These are phyloP conservation scores for Penicillium brevicompactum DNA, from an alignment of 2,329 filamentous ascomycete genomes.

Conservation along the genomic window DNA sequence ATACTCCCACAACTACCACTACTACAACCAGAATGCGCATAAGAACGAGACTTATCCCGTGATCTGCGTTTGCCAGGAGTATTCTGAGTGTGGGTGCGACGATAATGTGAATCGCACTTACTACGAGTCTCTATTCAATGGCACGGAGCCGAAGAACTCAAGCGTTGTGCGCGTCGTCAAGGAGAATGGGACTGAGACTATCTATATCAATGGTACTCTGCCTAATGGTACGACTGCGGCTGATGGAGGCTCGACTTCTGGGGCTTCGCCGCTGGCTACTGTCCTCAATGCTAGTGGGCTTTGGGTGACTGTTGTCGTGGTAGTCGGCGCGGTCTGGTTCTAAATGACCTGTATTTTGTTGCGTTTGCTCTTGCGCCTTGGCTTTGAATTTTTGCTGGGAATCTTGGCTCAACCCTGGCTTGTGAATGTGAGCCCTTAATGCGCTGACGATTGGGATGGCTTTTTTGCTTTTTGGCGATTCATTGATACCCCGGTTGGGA, in stretches of 20 bases:
- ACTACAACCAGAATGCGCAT: constrained; percentile 48
- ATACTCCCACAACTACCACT: constrained; percentile 52
- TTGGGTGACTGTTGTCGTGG: constrained; percentile 44
- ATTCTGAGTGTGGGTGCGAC: constrained; percentile 61
- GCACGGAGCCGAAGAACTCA: constrained; percentile 42
- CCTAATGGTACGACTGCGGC: constrained; percentile 47
- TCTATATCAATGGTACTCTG: constrained; percentile 53
- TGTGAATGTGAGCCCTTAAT: not conserved
- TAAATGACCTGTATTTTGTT: constrained; percentile 12
- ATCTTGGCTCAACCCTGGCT: not conserved
- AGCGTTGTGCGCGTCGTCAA: constrained; percentile 40
- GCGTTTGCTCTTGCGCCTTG: not conserved
- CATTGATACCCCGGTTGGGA: constrained; percentile 7
- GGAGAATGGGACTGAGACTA: constrained; percentile 47
- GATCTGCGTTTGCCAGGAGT: constrained; percentile 58
- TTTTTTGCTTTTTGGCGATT: not conserved
- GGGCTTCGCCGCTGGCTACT: constrained; percentile 19
- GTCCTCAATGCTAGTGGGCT: constrained; percentile 41
- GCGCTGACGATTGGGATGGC: constrained; percentile 7
- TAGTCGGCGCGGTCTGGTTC: constrained; percentile 36
- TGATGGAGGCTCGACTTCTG: constrained; percentile 26
- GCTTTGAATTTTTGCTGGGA: not conserved
- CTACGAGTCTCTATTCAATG: constrained; percentile 45
- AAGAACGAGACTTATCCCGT: constrained; percentile 56
- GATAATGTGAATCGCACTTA: constrained; percentile 48